A percentile compares a stretch with the other conserved stretches of the same genome.
Conservation (phyloP, 768 basidiomycete genomes). For the Lentinula raphanica region DNA sequence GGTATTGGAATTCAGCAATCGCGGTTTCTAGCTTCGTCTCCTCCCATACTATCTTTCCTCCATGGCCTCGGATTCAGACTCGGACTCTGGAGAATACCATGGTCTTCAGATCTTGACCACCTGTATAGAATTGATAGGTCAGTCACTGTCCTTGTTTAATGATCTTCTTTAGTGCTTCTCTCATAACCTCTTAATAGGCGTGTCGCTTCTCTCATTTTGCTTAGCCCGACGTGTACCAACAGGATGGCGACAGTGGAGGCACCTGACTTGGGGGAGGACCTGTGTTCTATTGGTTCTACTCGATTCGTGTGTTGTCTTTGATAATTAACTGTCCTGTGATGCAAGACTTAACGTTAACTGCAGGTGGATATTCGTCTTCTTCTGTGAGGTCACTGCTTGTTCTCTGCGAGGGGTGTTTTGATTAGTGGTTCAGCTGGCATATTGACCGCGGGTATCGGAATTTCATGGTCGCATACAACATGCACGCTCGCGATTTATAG, state of each 20-base stretch:
- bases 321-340: too few relatives aligned
- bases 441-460: slow-evolving; percentile 1
- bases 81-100: neutral
- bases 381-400: neutral
- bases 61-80: too few relatives aligned
- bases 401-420: too few relatives aligned
- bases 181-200: neutral
- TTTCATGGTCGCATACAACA: neutral
- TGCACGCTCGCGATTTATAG: neutral
- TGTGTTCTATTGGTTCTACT: slow-evolving; percentile 2
- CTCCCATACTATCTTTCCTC: too few relatives aligned
- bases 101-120: neutral
- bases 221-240: neutral
- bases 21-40: neutral
- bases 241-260: slow-evolving; percentile 2
- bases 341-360: too few relatives aligned
- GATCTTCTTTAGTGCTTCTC: neutral
- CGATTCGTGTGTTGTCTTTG: neutral
- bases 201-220: slow-evolving; percentile 3
- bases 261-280: slow-evolving; percentile 5
- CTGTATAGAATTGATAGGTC: neutral
- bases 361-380: slow-evolving; percentile 6
- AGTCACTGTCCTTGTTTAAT: too few relatives aligned
- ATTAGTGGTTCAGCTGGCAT: neutral
- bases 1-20: too few relatives aligned